Evolutionary conservation across 805 yeast species (phyloP), one percentile per base, ranked within the genome.

Genomic region (Monosporozyma aquatica): DNA sequence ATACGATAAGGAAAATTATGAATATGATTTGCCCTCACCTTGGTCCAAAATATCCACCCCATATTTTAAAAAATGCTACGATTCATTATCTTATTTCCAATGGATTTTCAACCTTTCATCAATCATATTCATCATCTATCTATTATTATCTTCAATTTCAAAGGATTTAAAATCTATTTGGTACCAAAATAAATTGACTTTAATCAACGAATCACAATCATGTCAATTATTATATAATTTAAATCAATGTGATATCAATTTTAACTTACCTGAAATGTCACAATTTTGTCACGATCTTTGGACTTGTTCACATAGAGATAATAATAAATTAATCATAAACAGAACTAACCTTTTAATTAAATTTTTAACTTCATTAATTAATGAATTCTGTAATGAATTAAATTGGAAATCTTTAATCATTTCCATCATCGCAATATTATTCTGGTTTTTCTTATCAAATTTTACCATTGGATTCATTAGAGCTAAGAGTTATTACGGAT

Each of bases 391-490:
- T 15, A 85, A 82, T 48, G 87, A 87, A 0, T 68, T 83, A 35
- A 80, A 85, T 3, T 61, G 71, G 47, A 78, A 80, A 55, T 75
- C 82, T 15, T 65, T 78, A 36, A 26, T 68, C 4, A 68, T 78
- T 3, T 53, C 74, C 10, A 49, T 67, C 4, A 48, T 69, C 8
- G 62, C 60, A 1, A 45, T 70, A 9, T 51, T 69, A 0, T 63
- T 70, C n/a, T 63, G 75, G 64, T 54, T 73, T 15, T 82, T 80
- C 54, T 66, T 73, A 4, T 72, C 79, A 22, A 83, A 83, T 54
- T 77, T 82, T 47, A 59, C 75, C 3, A 75, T 79, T 55, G 89
- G 89, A 0, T 82, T 77, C 48, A 64, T 80, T 4, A 64, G 86
- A 42, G 87, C 70, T 9, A 67, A 65, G 43, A 60, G 64, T 6